phyloP scores from a whole-genome alignment of 1,284 basidiomycete genomes.

The Polyporus tsugae region DNA sequence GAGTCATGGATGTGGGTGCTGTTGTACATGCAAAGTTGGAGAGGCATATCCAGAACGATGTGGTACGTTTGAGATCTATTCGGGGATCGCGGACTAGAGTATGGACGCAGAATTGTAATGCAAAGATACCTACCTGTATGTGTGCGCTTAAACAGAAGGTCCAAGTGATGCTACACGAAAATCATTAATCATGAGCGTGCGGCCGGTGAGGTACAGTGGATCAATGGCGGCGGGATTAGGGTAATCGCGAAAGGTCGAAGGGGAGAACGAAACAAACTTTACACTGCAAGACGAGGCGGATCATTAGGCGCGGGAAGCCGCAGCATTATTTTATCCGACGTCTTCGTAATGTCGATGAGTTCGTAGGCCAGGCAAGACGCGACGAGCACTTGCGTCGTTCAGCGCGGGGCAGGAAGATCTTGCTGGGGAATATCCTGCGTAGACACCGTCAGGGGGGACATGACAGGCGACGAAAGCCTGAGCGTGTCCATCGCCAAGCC shows the following conservation, averaged over 20 bases:
- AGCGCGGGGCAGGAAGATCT: constrained; percentile 6
- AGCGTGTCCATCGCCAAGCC: constrained; percentile 76
- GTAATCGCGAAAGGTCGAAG: not conserved
- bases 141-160: not conserved
- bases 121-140: not conserved
- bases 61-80: constrained; percentile 15
- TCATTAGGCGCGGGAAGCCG: constrained; percentile 24
- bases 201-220: not conserved
- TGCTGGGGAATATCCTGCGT: constrained; percentile 9
- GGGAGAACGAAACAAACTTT: not conserved
- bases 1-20: constrained; percentile 3
- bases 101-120: not conserved
- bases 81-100: not conserved
- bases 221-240: not conserved
- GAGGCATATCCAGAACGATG: constrained; percentile 4
- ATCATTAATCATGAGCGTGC: not conserved
- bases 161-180: not conserved
- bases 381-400: not conserved
- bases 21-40: constrained; percentile 17
- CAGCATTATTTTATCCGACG: constrained; percentile 26
- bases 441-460: constrained; percentile 23
- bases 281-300: not conserved
- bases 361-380: not conserved
- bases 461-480: constrained; percentile 36
- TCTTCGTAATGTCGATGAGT: constrained; percentile 10